These are phyloP conservation scores for Exsudoporus floridanus DNA, from an alignment of 1,284 basidiomycete species.

Conservation along the genomic window DNA sequence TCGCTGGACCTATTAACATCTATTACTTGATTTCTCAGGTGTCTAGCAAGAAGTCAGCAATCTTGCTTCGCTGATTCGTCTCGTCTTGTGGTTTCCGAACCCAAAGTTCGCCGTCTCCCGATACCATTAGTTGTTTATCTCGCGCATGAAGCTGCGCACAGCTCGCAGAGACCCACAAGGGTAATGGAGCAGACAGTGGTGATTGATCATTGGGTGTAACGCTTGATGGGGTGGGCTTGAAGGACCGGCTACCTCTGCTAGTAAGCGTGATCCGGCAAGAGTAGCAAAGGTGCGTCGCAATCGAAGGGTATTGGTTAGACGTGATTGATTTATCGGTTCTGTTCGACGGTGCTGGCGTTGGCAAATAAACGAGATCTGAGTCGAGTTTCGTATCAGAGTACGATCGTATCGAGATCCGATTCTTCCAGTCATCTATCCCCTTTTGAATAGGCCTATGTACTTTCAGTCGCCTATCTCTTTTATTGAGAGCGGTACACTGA, in stretches of 20 bases:
- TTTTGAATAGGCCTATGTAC: constrained; percentile 61
- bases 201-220: neutral
- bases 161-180: constrained; percentile 37
- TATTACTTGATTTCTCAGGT: neutral
- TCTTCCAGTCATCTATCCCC: constrained; percentile 73
- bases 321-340: constrained; percentile 20
- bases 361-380: constrained; percentile 13
- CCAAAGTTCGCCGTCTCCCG: constrained; percentile 23
- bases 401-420: constrained; percentile 67
- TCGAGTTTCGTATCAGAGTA: constrained; percentile 37
- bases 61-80: constrained; percentile 32
- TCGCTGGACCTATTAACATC: neutral
- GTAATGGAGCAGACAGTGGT: constrained; percentile 31
- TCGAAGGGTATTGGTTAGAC: constrained; percentile 27
- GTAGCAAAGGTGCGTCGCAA: constrained; percentile 66
- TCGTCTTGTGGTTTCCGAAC: constrained; percentile 22
- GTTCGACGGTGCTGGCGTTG: neutral
- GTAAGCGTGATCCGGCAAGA: constrained; percentile 72
- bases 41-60: constrained; percentile 41
- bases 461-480: neutral
- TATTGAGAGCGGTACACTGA: constrained; percentile 37
- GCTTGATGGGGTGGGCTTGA: constrained; percentile 8
- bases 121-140: neutral
- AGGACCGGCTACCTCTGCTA: constrained; percentile 55
- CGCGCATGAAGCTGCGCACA: constrained; percentile 4